Conservation (phyloP, 345 rosid species). For the Streptanthus diversifolius region DNA sequence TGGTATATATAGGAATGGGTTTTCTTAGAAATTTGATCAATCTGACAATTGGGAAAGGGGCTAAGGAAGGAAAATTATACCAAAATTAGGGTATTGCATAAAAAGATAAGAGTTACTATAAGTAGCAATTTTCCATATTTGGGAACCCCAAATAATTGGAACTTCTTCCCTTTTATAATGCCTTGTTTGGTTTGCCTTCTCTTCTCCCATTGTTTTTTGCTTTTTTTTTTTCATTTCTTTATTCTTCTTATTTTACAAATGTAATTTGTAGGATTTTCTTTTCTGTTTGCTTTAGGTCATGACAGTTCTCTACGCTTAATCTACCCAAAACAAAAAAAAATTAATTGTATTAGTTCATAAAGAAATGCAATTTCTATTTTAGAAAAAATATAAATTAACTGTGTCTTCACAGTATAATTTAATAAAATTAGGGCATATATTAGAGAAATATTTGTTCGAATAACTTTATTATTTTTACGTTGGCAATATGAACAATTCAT, state of each 20-base stretch:
- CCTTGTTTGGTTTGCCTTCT: conserved; percentile 14
- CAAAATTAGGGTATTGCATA: conserved; percentile 33
- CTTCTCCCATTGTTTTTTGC: background rate
- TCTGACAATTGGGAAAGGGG: conserved; percentile 22
- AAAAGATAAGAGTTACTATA: conserved; percentile 33
- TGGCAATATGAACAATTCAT: background rate
- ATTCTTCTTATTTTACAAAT: background rate
- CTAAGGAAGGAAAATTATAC: conserved; percentile 27
- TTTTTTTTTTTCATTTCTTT: background rate
- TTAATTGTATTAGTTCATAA: background rate
- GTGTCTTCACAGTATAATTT: background rate
- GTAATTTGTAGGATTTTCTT: conserved; percentile 2
- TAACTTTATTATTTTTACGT: background rate
- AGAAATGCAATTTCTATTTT: background rate
- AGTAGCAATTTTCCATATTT: conserved; percentile 35
- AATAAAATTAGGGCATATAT: background rate
- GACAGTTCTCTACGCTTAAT: conserved; percentile 4
- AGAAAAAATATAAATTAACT: background rate
- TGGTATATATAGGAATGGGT: conserved; percentile 7
- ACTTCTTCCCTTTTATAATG: conserved; percentile 21
- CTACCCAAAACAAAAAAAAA: background rate
- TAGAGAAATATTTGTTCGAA: background rate
- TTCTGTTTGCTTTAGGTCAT: background rate
- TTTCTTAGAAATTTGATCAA: conserved; percentile 5
- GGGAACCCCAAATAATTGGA: no score